Conservation (phyloP, 1,284 basidiomycete species). For the Ceratobasidium papillatum region DNA sequence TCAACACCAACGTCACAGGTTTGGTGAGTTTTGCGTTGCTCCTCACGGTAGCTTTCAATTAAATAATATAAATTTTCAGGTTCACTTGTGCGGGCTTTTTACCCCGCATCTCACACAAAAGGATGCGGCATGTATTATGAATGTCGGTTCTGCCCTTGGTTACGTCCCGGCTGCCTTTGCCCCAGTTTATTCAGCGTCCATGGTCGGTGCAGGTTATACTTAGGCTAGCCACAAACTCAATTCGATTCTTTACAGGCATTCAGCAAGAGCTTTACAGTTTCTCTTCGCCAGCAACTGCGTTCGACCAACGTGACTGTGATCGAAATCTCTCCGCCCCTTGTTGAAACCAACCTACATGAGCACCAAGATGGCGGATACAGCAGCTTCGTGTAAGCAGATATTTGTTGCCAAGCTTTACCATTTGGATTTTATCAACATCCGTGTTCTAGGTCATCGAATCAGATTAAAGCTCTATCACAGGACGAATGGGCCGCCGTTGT, state of each 20-base stretch:
- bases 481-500: constrained; percentile 12
- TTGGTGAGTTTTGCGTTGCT: no score
- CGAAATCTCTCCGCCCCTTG: no score
- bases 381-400: neutral
- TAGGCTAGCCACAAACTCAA: no score
- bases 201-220: neutral
- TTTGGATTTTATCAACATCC: no score
- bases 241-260: no score
- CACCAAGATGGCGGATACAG: neutral
- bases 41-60: no score
- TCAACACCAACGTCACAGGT: neutral
- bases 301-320: no score
- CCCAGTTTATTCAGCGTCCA: constrained; percentile 1
- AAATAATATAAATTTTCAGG: neutral
- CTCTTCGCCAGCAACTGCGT: no score
- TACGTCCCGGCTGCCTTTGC: neutral
- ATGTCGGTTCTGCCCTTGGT: neutral
- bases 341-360: no score
- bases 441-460: neutral
- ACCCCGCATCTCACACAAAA: constrained; percentile 3
- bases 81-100: neutral
- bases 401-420: no score
- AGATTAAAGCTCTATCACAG: neutral
- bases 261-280: no score
- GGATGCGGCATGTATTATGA: neutral